Evolutionary conservation across 768 basidiomycete genomes (phyloP).

Genomic region (Psilocybe cyanescens): DNA sequence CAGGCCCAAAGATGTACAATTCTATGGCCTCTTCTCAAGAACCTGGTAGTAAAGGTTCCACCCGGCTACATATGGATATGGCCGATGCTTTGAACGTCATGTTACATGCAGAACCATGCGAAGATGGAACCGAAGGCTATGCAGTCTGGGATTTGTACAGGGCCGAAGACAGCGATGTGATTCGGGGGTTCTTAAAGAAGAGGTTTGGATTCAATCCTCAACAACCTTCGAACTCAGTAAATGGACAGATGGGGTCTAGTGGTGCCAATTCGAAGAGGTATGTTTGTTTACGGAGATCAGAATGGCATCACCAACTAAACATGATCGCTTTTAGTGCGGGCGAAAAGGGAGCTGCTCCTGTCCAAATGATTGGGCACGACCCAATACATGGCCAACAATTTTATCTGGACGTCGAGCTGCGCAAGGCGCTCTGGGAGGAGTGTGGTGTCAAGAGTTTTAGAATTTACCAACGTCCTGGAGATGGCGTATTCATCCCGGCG

Average conservation of each 20-base stretch:
- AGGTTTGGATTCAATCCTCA: conserved; percentile 46
- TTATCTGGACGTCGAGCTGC: conserved; percentile 74
- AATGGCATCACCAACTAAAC: neutral
- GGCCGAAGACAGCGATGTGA: conserved; percentile 77
- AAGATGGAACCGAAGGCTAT: conserved; percentile 70
- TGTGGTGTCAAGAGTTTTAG: conserved; percentile 78
- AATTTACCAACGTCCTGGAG: conserved; percentile 88
- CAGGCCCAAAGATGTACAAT: conserved; percentile 96
- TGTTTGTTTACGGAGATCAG: neutral
- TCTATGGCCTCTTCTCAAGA: conserved; percentile 75
- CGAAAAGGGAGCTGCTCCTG: conserved; percentile 17
- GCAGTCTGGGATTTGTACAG: conserved; percentile 94
- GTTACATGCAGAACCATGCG: conserved; percentile 65
- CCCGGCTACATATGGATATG: conserved; percentile 93
- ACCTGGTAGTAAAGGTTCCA: conserved; percentile 79
- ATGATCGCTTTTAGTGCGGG: conserved; percentile 7
- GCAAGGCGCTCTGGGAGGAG: conserved; percentile 68
- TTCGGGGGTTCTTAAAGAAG: conserved; percentile 74
- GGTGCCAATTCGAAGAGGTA: conserved; percentile 11
- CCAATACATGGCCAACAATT: conserved; percentile 92
- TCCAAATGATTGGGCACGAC: conserved; percentile 60
- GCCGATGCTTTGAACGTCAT: conserved; percentile 93
- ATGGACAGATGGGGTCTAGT: neutral
- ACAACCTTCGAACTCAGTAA: conserved; percentile 4
- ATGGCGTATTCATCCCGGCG: conserved; percentile 95